A percentile compares a stretch with the other conserved stretches of the same genome.
phyloP scores from a whole-genome alignment of 1,284 basidiomycete species.

The Marasmius fiardii region DNA sequence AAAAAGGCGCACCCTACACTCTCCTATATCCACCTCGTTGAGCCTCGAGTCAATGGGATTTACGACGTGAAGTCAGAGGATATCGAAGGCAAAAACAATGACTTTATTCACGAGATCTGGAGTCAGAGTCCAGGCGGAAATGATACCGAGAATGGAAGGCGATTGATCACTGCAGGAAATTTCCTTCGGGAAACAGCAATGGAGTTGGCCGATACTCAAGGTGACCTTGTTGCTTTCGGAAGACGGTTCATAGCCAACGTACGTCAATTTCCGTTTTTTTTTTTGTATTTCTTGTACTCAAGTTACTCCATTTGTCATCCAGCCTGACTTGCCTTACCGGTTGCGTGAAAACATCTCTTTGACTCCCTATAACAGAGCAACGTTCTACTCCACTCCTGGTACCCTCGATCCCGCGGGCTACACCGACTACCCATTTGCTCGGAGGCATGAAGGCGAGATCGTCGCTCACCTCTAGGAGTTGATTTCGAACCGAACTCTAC shows the following conservation, averaged over 20 bases:
- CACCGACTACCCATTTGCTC: no score
- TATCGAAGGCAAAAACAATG: not conserved
- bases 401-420: no score
- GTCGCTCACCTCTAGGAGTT: no score
- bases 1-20: not conserved
- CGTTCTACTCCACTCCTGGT: no score
- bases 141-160: not conserved
- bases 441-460: no score
- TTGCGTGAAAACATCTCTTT: not conserved
- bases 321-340: not conserved
- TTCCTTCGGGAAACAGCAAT: slow-evolving; percentile 7
- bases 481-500: no score
- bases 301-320: no score
- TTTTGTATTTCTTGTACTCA: not conserved
- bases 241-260: slow-evolving; percentile 42
- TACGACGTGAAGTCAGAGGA: not conserved
- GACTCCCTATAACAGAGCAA: no score
- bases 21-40: slow-evolving; percentile 1
- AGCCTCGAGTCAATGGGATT: slow-evolving; percentile 1
- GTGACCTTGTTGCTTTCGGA: slow-evolving; percentile 38
- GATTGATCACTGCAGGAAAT: slow-evolving; percentile 4
- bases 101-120: not conserved
- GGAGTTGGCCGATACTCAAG: slow-evolving; percentile 14
- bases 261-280: slow-evolving; percentile 10
- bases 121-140: slow-evolving; percentile 8